Percentiles rank a stretch among this genome's conserved stretches.
phyloP scores from a whole-genome alignment of 805 yeast species.

The Lipomyces spencermartinsiae region DNA sequence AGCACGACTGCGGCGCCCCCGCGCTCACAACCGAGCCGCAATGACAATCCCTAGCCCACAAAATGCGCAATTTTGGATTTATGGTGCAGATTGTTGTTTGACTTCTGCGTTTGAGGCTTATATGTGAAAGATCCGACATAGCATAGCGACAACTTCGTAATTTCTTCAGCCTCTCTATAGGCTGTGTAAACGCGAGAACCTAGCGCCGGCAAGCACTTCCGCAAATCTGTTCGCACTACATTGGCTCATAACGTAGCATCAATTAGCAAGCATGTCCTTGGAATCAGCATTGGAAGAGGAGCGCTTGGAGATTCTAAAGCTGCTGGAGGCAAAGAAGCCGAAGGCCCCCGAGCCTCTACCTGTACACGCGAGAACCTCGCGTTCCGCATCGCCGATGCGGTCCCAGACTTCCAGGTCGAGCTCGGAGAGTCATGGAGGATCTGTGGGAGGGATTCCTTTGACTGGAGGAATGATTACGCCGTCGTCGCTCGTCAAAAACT shows the following conservation, averaged over 20 bases:
- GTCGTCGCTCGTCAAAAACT: constrained; percentile 32
- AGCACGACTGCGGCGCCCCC: too few species aligned
- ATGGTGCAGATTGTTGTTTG: not conserved
- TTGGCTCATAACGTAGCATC: not conserved
- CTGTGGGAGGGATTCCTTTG: not conserved
- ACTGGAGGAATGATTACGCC: constrained; percentile 30
- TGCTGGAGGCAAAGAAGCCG: constrained; percentile 27
- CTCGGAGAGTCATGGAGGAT: constrained; percentile 15
- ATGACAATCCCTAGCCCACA: too few species aligned
- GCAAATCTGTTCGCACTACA: not conserved
- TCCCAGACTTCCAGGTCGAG: constrained; percentile 19
- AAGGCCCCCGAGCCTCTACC: constrained; percentile 7
- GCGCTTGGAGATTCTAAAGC: constrained; percentile 41
- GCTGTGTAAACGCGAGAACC: not conserved
- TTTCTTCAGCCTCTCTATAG: not conserved
- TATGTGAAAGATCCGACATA: not conserved
- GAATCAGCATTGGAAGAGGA: constrained; percentile 42
- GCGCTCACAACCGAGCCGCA: too few species aligned
- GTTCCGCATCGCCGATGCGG: constrained; percentile 36
- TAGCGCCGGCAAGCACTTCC: too few species aligned
- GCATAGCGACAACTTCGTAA: not conserved
- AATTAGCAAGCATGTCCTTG: constrained; percentile 34
- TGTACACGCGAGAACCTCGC: constrained; percentile 20
- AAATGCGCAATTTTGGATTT: not conserved
- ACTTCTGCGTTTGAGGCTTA: not conserved